Evolutionary conservation across 768 basidiomycete species (phyloP).

Genomic region (Russula lepida): DNA sequence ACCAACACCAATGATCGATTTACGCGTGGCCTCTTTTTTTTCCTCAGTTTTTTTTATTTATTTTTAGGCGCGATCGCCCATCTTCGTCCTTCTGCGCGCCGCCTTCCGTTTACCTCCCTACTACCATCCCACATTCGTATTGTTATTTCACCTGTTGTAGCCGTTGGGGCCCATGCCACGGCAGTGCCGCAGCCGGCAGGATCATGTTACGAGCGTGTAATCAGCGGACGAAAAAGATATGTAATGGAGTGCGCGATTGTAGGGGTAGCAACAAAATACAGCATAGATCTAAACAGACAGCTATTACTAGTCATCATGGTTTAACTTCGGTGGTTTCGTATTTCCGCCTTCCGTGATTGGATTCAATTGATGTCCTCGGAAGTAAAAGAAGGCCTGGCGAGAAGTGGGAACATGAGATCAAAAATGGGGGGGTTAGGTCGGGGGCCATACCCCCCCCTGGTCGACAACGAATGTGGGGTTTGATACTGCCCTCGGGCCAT

Average conservation of each 20-base stretch:
- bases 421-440: not conserved
- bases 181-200: conserved; percentile 2
- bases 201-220: conserved; percentile 16
- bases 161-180: conserved; percentile 4
- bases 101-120: not conserved
- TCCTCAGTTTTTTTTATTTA: not conserved
- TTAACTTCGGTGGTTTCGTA: not conserved
- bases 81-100: conserved; percentile 6
- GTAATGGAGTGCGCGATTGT: conserved; percentile 13
- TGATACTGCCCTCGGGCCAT: not conserved
- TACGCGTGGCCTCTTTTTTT: not conserved
- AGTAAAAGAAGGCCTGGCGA: not conserved
- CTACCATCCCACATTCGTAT: conserved; percentile 16
- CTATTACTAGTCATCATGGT: not conserved
- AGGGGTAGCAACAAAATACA: conserved; percentile 3
- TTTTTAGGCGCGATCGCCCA: not conserved
- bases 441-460: not conserved
- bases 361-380: not conserved
- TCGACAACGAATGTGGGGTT: not conserved
- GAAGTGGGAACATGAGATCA: not conserved
- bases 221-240: conserved; percentile 8
- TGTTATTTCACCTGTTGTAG: conserved; percentile 18
- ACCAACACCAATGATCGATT: conserved; percentile 6
- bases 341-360: not conserved
- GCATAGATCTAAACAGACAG: not conserved